Conservation (phyloP, 2,329 filamentous ascomycete species). For the Septoria linicola region DNA sequence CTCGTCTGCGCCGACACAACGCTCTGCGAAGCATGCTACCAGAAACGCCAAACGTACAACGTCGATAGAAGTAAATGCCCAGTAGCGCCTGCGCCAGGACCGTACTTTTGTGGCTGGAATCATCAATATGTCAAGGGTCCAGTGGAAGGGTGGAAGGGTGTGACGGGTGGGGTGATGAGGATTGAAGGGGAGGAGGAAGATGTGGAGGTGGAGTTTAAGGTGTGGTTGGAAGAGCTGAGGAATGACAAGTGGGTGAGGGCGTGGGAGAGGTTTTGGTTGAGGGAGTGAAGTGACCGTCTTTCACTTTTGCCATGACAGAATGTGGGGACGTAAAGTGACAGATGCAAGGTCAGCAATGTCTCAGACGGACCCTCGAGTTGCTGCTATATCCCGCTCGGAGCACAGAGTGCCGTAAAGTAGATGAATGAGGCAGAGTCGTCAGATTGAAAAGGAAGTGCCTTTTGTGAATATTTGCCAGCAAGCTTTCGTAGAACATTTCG, state of each 20-base stretch:
- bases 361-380: too few relatives aligned
- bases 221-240: constrained; percentile 9
- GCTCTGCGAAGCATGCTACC: constrained; percentile 1
- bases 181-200: constrained; percentile 12
- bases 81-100: background rate
- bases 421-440: too few relatives aligned
- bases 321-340: too few relatives aligned
- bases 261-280: constrained; percentile 13
- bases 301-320: too few relatives aligned
- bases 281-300: too few relatives aligned
- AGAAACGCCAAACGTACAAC: constrained; percentile 7
- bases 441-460: too few relatives aligned
- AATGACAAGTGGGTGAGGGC: constrained; percentile 12
- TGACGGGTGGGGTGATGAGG: constrained; percentile 6
- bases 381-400: too few relatives aligned
- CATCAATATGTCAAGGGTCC: constrained; percentile 4
- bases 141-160: constrained; percentile 3
- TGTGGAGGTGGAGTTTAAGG: constrained; percentile 3
- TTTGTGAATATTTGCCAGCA: too few relatives aligned
- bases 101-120: constrained; percentile 6
- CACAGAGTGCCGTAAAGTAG: too few relatives aligned
- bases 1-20: background rate
- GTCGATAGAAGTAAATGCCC: background rate
- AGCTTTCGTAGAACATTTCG: too few relatives aligned
- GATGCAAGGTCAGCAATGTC: too few relatives aligned